These are phyloP conservation scores for Setaria italica DNA, from an alignment of 202 grass and related monocot species.

Conservation along the genomic window DNA sequence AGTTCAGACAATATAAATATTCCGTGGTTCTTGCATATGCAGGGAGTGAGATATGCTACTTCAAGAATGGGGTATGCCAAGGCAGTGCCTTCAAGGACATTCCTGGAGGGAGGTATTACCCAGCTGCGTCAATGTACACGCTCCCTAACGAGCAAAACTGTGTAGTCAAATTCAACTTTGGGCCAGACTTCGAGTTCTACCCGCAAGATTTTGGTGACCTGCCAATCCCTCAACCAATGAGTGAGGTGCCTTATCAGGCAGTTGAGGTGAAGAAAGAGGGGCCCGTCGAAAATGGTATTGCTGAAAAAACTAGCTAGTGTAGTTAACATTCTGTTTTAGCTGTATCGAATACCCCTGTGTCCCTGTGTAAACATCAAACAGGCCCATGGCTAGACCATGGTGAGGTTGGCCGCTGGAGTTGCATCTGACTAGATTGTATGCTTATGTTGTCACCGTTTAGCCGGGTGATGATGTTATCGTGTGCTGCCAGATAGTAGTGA, in stretches of 20 bases:
- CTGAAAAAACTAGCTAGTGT: conserved; percentile 65
- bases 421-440: background rate
- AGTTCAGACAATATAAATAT: background rate
- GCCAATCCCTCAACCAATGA: conserved; percentile 69
- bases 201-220: conserved; percentile 73
- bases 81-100: conserved; percentile 81
- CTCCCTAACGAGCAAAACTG: conserved; percentile 78
- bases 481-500: background rate
- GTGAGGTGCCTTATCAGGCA: conserved; percentile 69
- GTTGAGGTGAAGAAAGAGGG: conserved; percentile 63
- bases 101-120: conserved; percentile 88
- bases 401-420: background rate
- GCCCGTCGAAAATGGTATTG: conserved; percentile 67
- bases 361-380: background rate
- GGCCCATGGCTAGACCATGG: background rate
- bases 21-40: conserved; percentile 44
- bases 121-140: conserved; percentile 87
- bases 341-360: background rate
- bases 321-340: conserved; percentile 20
- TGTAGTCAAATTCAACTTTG: conserved; percentile 90
- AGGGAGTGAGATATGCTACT: conserved; percentile 92
- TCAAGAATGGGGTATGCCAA: conserved; percentile 87
- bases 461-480: background rate
- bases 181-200: conserved; percentile 78
- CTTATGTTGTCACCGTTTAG: background rate